Conservation (phyloP, 176 grass and related monocot genomes). For the Elymus sibiricus region DNA sequence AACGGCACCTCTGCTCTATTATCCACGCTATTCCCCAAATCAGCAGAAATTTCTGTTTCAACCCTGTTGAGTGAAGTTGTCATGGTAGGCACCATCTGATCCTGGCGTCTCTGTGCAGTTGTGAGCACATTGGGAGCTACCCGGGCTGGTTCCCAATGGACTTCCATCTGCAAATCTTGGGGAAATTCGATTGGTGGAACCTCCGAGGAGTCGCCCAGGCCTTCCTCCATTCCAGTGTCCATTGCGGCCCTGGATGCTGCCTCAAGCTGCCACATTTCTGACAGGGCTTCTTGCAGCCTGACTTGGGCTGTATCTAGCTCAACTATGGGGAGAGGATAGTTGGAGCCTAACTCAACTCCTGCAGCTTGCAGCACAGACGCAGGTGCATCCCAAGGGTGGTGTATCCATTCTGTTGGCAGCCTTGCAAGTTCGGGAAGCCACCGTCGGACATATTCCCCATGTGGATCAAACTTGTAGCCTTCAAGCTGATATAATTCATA, state of each 20-base stretch:
- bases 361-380: conserved; percentile 81
- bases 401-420: conserved; percentile 96
- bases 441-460: conserved; percentile 87
- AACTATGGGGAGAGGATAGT: conserved; percentile 87
- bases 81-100: conserved; percentile 95
- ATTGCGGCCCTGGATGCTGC: conserved; percentile 69
- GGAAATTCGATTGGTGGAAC: conserved; percentile 62
- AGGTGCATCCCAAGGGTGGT: conserved; percentile 93
- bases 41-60: conserved; percentile 65
- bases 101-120: conserved; percentile 41
- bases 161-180: conserved; percentile 70
- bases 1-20: conserved; percentile 70
- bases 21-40: conserved; percentile 39
- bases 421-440: conserved; percentile 96
- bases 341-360: conserved; percentile 88
- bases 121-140: conserved; percentile 37
- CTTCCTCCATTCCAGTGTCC: conserved; percentile 88
- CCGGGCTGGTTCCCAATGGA: conserved; percentile 41
- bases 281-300: conserved; percentile 80
- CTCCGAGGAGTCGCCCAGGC: conserved; percentile 85
- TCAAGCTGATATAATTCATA: conserved; percentile 51
- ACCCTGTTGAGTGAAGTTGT: conserved; percentile 66
- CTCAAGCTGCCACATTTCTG: conserved; percentile 90
- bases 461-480: conserved; percentile 91
- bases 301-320: conserved; percentile 77